Percentiles rank a stretch among this genome's conserved stretches.
Evolutionary conservation across 2,329 filamentous ascomycete genomes (phyloP).

Genomic region (Fusarium albosuccineum): DNA sequence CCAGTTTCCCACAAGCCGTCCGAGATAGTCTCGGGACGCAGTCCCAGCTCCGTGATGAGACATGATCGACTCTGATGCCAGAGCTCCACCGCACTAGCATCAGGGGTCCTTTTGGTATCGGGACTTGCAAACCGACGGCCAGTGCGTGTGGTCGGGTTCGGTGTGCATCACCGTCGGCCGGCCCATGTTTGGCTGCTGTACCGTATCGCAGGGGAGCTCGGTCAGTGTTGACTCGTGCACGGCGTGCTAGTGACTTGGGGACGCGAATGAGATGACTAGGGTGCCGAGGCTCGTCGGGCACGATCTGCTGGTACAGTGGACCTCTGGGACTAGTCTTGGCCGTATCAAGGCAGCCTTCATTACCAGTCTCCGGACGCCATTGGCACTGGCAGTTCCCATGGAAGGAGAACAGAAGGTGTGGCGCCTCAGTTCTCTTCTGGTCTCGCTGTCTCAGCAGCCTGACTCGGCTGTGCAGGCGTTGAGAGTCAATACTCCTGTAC

Average conservation of each 20-base stretch:
- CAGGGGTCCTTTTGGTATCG: slow-evolving; percentile 5
- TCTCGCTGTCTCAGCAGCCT: background rate
- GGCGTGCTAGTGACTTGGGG: background rate
- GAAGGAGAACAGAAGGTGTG: background rate
- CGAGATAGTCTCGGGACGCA: background rate
- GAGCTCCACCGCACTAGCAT: slow-evolving; percentile 1
- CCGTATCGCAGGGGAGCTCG: background rate
- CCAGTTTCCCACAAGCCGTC: too few relatives aligned
- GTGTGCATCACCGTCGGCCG: background rate
- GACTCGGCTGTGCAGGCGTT: background rate
- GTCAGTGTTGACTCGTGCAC: background rate
- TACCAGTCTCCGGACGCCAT: background rate
- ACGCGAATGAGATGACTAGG: background rate
- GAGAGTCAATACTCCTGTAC: background rate
- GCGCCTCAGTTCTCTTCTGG: background rate
- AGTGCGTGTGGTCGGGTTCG: background rate
- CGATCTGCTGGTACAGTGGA: background rate
- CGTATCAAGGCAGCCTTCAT: background rate
- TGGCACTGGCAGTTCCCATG: background rate
- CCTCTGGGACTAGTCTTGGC: background rate
- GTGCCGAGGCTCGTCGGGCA: slow-evolving; percentile 1
- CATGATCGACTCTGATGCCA: background rate
- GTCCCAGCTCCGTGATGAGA: background rate
- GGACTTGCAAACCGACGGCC: background rate
- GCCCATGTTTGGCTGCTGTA: background rate